Evolutionary conservation across 306 rosid species (phyloP), one percentile per base, ranked within the genome.

Genomic region (Cajanus cajan): DNA sequence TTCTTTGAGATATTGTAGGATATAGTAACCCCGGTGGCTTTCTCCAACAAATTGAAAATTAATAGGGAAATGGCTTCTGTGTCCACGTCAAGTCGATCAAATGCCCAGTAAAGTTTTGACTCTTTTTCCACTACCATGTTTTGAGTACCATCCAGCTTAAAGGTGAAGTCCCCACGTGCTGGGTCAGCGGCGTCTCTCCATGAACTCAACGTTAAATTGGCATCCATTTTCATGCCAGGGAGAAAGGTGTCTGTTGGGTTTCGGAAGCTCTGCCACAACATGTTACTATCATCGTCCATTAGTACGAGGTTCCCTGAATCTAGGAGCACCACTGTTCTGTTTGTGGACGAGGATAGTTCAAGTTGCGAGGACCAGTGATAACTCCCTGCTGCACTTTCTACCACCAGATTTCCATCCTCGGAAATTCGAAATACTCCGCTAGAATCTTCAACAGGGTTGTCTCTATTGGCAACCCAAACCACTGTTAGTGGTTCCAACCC

Each of bases 401-500:
- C 71, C 22, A 36, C 21, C 0, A 84, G 52, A 25, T 86, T 69
- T 61, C 91, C 94, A 68, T 82, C 78, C 0, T 18, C 8, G 21
- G 48, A n/a, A 4, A 86, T 78, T n/a, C 24, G 51, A 7, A 86
- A 82, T 58, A 55, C 51, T 6, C 74, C 85, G 4, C 13, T 48
- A 15, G 80, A 82, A 24, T 45, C 21, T 21, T 0, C 0, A 2
- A 80, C 37, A 7, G 87, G 79, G 0, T 0, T 3, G 37, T 82
- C 45, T 22, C 88, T 82, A 43, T 89, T 87, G 7, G 88, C 90
- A 55, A 89, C 81, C 93, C 89, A 89, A 4, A 85, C 90, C 15
- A 83, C 79, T 10, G 76, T 65, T 44, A 1, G 1, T 8, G 78
- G 73, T 18, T 48, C 8, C 33, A 37, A 2, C 0, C 1, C 0